Evolutionary conservation across 805 yeast genomes (phyloP), one percentile per base, ranked within the genome.

Genomic region (Yarrowia sp.): DNA sequence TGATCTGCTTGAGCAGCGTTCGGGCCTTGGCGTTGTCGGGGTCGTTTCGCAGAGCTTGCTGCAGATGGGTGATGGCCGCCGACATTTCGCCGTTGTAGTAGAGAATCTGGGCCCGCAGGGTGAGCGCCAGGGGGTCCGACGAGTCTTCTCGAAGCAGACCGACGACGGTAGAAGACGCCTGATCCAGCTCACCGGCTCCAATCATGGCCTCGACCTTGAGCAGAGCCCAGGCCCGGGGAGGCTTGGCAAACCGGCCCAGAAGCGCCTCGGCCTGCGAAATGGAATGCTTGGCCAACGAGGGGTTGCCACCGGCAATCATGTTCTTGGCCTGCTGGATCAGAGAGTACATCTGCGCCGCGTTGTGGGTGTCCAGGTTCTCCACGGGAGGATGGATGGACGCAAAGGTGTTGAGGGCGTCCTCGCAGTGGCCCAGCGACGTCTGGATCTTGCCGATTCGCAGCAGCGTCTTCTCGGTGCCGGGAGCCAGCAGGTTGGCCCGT

Each of bases 11-110:
- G 68, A 76, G 75, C 68, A 74, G 68, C 43, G 66, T 68, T 36
- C 80, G 74, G 3, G 83, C 81, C 8, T 68, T 71, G 34, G 71
- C 20, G 70, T 75, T 73, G 70, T 80, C 83, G 20, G 83, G 83
- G 65, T 80, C 83, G 49, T 76, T 73, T 46, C 80, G 76, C 67
- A 80, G 72, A 1, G 82, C 83, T 69, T 78, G 80, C 46, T 71
- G 70, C 70, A 77, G 79, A 68, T 80, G 83, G 1, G 75, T 73
- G 9, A 72, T 71, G 2, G 82, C 80, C 64, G 76, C 72, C 9
- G 75, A 73, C 33, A 73, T 73, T 19, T 80, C 83, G 44, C 82
- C 83, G 65, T 76, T 74, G 20, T 72, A 72, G 70, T 78, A 77
- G 40, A 79, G 72, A 3, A 78, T 72, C 43, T 71, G 69, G 10